These are phyloP conservation scores for Saksenaea vasiformis DNA, from an alignment of 371 early-diverging fungal species.

Conservation along the genomic window DNA sequence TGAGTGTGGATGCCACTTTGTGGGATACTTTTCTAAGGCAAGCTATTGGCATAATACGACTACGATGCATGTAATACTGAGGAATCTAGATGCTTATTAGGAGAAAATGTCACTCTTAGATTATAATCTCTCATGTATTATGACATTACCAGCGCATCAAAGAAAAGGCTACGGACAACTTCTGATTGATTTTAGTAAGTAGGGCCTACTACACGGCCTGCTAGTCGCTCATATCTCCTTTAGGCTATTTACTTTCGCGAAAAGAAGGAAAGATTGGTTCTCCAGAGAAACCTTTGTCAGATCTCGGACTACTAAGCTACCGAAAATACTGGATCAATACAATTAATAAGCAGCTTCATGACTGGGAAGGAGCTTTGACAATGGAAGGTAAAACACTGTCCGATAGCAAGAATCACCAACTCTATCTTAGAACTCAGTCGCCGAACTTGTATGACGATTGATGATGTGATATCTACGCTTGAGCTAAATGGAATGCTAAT, in stretches of 20 bases:
- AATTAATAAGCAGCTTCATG: slow-evolving; percentile 35
- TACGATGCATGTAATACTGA: neutral
- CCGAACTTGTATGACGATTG: slow-evolving; percentile 66
- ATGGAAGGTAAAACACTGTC: slow-evolving; percentile 38
- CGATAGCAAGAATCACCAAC: neutral
- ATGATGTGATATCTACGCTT: slow-evolving; percentile 76
- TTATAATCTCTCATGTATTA: slow-evolving; percentile 98
- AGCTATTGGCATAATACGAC: neutral
- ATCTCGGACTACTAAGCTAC: slow-evolving; percentile 95
- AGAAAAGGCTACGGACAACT: slow-evolving; percentile 98
- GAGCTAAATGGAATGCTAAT: slow-evolving; percentile 57
- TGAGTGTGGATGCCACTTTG: slow-evolving; percentile 85
- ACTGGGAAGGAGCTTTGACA: slow-evolving; percentile 36
- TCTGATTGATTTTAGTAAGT: slow-evolving; percentile 93
- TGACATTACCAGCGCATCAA: slow-evolving; percentile 95
- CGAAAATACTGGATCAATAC: slow-evolving; percentile 81
- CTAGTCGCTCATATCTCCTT: neutral
- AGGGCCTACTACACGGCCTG: too few relatives aligned
- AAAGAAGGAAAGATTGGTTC: slow-evolving; percentile 89
- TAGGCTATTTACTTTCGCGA: slow-evolving; percentile 85
- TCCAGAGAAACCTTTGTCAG: slow-evolving; percentile 99
- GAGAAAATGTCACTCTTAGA: slow-evolving; percentile 92
- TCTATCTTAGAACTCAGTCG: slow-evolving; percentile 51
- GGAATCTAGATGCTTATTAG: slow-evolving; percentile 28
- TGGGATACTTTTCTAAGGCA: slow-evolving; percentile 99